Percentiles rank a stretch among this genome's conserved stretches.
phyloP scores from a whole-genome alignment of 1,284 basidiomycete species.

The Phellinidium pouzarii region DNA sequence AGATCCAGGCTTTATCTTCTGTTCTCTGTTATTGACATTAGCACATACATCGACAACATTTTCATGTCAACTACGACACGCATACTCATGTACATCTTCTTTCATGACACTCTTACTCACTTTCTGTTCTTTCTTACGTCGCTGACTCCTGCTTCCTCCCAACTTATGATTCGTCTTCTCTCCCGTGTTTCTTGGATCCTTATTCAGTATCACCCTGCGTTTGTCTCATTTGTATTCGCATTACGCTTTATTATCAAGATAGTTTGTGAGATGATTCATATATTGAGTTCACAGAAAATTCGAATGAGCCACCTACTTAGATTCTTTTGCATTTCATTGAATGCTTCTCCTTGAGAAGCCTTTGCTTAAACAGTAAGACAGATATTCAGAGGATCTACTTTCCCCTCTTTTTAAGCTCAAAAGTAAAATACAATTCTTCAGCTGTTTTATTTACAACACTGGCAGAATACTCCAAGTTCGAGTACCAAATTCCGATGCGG shows the following conservation, averaged over 20 bases:
- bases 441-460: too few relatives aligned
- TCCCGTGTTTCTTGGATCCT: background rate
- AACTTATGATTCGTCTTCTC: background rate
- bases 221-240: background rate
- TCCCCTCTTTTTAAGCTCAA: too few relatives aligned
- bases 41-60: slow-evolving; percentile 12
- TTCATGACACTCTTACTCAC: slow-evolving; percentile 2
- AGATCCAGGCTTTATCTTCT: background rate
- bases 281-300: too few relatives aligned
- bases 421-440: too few relatives aligned
- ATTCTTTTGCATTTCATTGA: too few relatives aligned
- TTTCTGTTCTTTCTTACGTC: background rate
- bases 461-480: too few relatives aligned
- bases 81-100: slow-evolving; percentile 23
- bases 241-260: background rate
- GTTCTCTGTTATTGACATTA: slow-evolving; percentile 3
- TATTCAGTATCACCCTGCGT: background rate
- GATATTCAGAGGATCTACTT: too few relatives aligned
- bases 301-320: too few relatives aligned
- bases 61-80: slow-evolving; percentile 1
- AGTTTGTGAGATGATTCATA: too few relatives aligned
- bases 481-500: too few relatives aligned
- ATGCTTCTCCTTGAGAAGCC: too few relatives aligned
- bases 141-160: background rate
- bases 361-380: too few relatives aligned